These are phyloP conservation scores for Erigeron canadensis DNA, from an alignment of 129 eudicot species.

Conservation along the genomic window DNA sequence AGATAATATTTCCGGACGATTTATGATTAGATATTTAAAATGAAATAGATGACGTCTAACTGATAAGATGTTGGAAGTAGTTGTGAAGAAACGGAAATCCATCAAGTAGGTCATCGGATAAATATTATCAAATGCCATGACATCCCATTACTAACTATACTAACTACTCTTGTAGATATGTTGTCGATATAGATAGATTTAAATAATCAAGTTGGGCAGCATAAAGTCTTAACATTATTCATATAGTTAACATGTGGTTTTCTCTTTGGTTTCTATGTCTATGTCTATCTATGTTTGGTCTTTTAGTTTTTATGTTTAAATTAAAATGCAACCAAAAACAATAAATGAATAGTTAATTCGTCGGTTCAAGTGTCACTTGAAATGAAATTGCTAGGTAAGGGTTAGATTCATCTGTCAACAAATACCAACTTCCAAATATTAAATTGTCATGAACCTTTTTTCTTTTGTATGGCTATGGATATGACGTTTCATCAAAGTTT, in stretches of 20 bases:
- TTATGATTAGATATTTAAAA: not conserved
- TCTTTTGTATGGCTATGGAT: not conserved
- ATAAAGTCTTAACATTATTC: no score
- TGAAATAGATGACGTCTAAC: not conserved
- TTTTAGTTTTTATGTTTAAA: not conserved
- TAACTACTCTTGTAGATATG: no score
- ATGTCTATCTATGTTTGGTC: no score
- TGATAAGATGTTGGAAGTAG: not conserved
- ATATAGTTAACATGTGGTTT: no score
- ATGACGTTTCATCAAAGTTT: not conserved
- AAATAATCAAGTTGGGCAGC: no score
- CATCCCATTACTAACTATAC: no score
- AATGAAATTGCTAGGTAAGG: not conserved
- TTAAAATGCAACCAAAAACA: not conserved
- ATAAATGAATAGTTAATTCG: no score
- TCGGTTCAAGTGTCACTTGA: no score
- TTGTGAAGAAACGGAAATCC: not conserved
- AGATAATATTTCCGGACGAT: not conserved
- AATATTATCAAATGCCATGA: no score
- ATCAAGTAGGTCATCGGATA: no score
- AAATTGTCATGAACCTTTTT: not conserved
- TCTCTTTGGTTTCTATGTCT: no score
- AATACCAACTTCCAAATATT: slow-evolving; percentile 9
- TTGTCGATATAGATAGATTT: no score
- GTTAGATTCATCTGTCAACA: slow-evolving; percentile 1